phyloP scores from a whole-genome alignment of 257 asterid genomes.

The Oldenlandia corymbosa region DNA sequence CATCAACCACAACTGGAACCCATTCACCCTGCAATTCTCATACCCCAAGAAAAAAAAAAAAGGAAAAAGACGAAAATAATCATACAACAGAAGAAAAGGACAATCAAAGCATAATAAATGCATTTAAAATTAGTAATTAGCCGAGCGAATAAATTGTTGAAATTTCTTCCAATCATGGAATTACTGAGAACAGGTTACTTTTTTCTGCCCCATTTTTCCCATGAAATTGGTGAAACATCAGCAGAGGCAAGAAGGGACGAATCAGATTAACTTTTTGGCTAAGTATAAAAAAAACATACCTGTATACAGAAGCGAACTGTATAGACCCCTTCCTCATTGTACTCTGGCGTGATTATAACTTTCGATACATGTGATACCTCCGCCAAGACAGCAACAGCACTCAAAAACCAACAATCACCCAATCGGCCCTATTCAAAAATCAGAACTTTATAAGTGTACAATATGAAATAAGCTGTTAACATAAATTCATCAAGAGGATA shows the following conservation, averaged over 20 bases:
- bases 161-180: neutral
- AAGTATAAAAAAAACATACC: conserved; percentile 30
- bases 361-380: conserved; percentile 92
- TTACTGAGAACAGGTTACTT: neutral
- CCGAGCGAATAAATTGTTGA: neutral
- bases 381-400: conserved; percentile 96
- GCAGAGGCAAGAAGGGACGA: neutral
- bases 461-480: neutral
- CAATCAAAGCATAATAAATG: neutral
- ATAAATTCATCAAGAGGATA: neutral
- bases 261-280: neutral
- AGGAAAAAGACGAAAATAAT: neutral
- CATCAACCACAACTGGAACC: conserved; percentile 99
- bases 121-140: neutral
- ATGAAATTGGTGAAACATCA: neutral
- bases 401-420: conserved; percentile 99
- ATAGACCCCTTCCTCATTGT: conserved; percentile 87
- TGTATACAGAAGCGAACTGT: conserved; percentile 99
- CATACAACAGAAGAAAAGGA: neutral
- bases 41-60: too few relatives aligned
- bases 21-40: conserved; percentile 84
- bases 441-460: conserved; percentile 15
- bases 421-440: conserved; percentile 69
- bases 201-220: too few relatives aligned
- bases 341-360: conserved; percentile 91